Evolutionary conservation across 2,329 filamentous ascomycete species (phyloP).

Genomic region (Fusarium denticulatum): DNA sequence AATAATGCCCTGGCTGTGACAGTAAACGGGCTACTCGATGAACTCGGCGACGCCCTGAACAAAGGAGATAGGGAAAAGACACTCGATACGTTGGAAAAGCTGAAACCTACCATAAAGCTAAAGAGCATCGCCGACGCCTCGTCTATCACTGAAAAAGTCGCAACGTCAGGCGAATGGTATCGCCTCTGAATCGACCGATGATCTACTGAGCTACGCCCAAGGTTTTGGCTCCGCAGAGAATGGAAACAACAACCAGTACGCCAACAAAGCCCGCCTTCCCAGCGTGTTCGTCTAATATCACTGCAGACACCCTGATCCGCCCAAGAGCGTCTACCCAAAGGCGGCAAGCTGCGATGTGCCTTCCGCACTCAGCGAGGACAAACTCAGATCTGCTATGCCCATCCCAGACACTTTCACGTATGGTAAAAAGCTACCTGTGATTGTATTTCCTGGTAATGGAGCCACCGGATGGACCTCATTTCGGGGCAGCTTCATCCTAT

Average conservation of each 20-base stretch:
- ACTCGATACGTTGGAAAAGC: background rate
- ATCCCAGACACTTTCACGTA: conserved; percentile 6
- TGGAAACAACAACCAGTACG: background rate
- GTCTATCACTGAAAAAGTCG: background rate
- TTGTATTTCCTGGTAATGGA: conserved; percentile 5
- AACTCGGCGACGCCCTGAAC: background rate
- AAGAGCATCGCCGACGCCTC: background rate
- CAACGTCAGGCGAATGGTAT: background rate
- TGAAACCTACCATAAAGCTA: background rate
- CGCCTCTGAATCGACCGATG: background rate
- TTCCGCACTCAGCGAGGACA: background rate
- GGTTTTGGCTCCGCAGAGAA: background rate
- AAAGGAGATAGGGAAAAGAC: background rate
- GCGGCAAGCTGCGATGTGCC: background rate
- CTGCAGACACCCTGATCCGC: background rate
- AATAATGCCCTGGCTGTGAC: background rate
- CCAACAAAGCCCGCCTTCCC: rapidly evolving
- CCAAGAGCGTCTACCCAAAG: conserved; percentile 1
- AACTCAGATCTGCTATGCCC: conserved; percentile 1
- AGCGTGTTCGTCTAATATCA: too few relatives aligned
- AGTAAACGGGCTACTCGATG: background rate
- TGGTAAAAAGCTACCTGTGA: background rate
- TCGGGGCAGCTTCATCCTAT: background rate
- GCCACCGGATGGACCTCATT: background rate
- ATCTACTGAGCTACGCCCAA: background rate